Percentiles rank a stretch among this genome's conserved stretches.
phyloP scores from a whole-genome alignment of 2,329 filamentous ascomycete genomes.

The Ophiostoma perfectum region DNA sequence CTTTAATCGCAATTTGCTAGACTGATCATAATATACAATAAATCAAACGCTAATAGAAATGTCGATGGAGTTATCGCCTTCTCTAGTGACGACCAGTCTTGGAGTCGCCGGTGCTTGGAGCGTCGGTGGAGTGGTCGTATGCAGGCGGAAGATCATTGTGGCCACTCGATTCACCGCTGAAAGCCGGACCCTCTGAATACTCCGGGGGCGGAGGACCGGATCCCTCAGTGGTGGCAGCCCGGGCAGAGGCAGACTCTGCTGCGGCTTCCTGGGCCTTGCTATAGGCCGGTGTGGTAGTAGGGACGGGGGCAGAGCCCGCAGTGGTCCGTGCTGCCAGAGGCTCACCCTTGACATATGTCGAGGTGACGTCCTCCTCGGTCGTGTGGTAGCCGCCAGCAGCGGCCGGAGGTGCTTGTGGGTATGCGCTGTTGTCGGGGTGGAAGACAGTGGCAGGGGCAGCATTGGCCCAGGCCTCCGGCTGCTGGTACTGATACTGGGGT shows the following conservation, averaged over 20 bases:
- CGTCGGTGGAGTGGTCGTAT: constrained; percentile 29
- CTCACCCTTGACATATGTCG: constrained; percentile 20
- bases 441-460: constrained; percentile 18
- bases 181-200: constrained; percentile 26
- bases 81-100: background rate
- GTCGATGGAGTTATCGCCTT: too few relatives aligned
- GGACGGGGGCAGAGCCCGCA: background rate
- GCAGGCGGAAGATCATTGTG: constrained; percentile 31
- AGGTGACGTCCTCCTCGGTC: constrained; percentile 20
- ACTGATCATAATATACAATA: background rate
- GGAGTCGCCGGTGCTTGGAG: constrained; percentile 27
- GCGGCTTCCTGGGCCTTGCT: constrained; percentile 26
- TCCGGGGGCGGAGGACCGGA: constrained; percentile 29
- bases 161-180: background rate
- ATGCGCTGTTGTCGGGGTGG: constrained; percentile 8
- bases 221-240: constrained; percentile 23
- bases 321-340: background rate
- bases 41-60: background rate
- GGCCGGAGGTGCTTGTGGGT: background rate
- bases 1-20: too few relatives aligned
- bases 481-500: background rate
- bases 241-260: constrained; percentile 28
- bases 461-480: constrained; percentile 17
- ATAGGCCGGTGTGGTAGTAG: background rate
- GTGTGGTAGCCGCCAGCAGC: background rate